phyloP scores from a whole-genome alignment of 163 green algal species.

The Chloroidium sp. region DNA sequence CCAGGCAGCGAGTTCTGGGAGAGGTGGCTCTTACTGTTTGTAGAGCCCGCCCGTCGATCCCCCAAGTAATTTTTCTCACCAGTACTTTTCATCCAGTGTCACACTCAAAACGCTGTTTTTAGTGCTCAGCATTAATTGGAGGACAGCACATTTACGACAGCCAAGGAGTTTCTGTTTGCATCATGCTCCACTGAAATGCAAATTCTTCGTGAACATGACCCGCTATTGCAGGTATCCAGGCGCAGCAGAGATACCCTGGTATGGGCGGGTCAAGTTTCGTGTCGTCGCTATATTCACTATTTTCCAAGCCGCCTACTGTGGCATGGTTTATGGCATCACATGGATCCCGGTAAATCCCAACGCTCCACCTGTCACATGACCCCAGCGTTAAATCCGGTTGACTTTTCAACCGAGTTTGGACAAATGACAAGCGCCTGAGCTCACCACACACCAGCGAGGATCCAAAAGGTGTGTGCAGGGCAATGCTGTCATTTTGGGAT shows the following conservation, averaged over 20 bases:
- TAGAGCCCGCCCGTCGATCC: neutral
- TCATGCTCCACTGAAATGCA: neutral
- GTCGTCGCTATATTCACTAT: constrained; percentile 53
- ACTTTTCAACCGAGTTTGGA: too few relatives aligned
- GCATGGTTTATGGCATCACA: constrained; percentile 28
- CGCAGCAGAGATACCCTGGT: neutral
- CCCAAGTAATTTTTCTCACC: neutral
- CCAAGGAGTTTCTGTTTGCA: neutral
- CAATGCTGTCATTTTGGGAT: too few relatives aligned
- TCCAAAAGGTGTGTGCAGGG: too few relatives aligned
- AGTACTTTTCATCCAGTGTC: neutral
- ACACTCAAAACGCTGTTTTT: neutral
- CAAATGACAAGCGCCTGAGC: too few relatives aligned
- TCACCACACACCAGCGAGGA: too few relatives aligned
- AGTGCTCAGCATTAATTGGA: neutral
- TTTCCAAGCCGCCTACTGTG: constrained; percentile 40
- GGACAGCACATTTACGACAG: neutral
- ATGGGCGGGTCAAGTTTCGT: constrained; percentile 45
- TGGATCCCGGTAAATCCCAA: neutral
- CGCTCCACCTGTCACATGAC: too few relatives aligned
- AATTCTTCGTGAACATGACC: too few relatives aligned
- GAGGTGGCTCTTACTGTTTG: neutral
- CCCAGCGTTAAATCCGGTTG: too few relatives aligned
- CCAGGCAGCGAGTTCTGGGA: constrained; percentile 21
- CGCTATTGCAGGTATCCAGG: neutral